Base-by-base conservation (phyloP, 116 monocot species). In the Phalaenopsis hybrid region DNA sequence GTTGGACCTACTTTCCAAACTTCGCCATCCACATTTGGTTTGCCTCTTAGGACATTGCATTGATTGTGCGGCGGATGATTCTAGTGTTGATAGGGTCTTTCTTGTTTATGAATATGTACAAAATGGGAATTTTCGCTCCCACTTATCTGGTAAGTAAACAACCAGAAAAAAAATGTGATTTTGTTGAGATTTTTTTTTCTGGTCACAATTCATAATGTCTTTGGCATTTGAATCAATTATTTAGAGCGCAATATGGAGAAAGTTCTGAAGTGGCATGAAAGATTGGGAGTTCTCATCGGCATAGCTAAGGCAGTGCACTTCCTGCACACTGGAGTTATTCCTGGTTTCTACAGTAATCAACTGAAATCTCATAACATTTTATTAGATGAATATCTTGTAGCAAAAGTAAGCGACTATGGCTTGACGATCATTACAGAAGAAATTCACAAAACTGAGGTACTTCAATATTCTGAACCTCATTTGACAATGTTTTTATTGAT, bases 1-100 rank as follows among this genome's bases (percentile, higher is more conserved):
- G 5, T 81, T 98, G 83, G 95, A 94, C 83, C 85, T 98, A 45
- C 94, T 98, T 8, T 91, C 92, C 33, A 98, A 98, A 83, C 94
- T 98, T 87, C 95, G 97, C 73, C 97, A 98, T 59, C 93, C 97
- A 67, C 88, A 97, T 85, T 83, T 97, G 79, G 91, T 94, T 79
- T 91, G 97, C 78, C 85, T 97, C 31, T 74, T 97, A 79, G 97
- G 97, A 20, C 94, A 97, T 86, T 94, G 94, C 88, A 89, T 93
- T 79, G 91, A 87, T 79, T 58, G 79, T 80, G 79, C 82, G 57
- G 61, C 78, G 33, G 83, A 93, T 83, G 89, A 93, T 86, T 91
- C 85, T 41, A 82, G 57, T 83, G 92, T 89, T 43, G 86, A 81
- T 51, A 84, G 87, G 21, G 88, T 97, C 73, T 97, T 91, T 79